Evolutionary conservation across 2,329 filamentous ascomycete genomes (phyloP), one percentile per base, ranked within the genome.

Genomic region (Zasmidium angulare): DNA sequence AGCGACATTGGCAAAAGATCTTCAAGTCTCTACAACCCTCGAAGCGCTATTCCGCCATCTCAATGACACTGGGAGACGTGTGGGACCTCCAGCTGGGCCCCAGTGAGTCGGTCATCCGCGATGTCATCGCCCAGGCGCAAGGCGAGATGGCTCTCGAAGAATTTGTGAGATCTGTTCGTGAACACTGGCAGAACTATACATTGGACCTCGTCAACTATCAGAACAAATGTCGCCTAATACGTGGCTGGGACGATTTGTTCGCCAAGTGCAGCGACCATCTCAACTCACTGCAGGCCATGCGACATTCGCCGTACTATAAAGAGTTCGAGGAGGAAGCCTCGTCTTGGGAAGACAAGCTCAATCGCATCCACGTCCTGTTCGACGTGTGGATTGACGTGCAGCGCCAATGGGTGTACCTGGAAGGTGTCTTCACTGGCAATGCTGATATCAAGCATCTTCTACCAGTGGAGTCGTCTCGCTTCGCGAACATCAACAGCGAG

Each of bases 351-450:
- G 96, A 99, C 77, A 96, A 96, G 75, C 84, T 99, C 23, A 99
- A 98, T 75, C 87, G 95, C 49, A 92, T 99, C 1, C 95, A 99
- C 73, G 91, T 99, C 17, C 84, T 99, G 10, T 99, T 99, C 71
- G 95, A 99, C 74, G 93, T 99, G 17, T 99, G 96, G 96, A 99
- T 99, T 69, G 96, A 99, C 77, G 96, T 99, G n/a, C 95, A 99
- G 76, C 89, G 96, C 62, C 95, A 99, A 78, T 99, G 95, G 95
- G 95, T 99, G 7, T 99, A 99, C 74, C 85, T 99, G 3, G 96
- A 99, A 77, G 95, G 95, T 66, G 95, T 99, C 31, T 99, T 99
- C 74, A 97, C 93, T 1, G 95, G 95, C 60, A 99, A 99, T 72
- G 93, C 91, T 43, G 95, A 99, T 72, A 99, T 99, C 81, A 99